Base-by-base conservation (phyloP, 2,329 filamentous ascomycete species). In the Fusarium anguioides region DNA sequence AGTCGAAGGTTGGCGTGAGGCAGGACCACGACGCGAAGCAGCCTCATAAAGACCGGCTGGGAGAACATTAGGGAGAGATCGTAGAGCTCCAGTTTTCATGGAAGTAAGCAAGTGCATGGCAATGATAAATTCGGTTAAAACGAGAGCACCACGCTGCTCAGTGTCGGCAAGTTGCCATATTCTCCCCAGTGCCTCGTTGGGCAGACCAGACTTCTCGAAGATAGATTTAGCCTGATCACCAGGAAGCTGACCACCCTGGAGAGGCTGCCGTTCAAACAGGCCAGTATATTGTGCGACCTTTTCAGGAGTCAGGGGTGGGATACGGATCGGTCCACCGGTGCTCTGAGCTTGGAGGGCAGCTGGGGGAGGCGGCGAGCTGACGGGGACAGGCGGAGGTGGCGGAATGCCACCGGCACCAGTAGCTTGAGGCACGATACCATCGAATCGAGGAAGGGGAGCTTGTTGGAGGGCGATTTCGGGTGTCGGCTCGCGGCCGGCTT, bases 101-200 rank as follows among this genome's bases (percentile, higher is more conserved):
- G 94, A 97, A 15, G 93, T 95, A 64, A 99, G 85, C 62, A 99
- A 83, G 78, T 99, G 96, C 96, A 99, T 99, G 42, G 96, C 96
- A 74, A 99, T 96, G 75, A 97, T 92, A 77, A 99, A 99, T 74
- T 98, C 96, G 15, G 94, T 95, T 72, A 90, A 85, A 58, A 94
- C 91, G 33, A 99, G 84, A 29, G 91, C 89, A 48, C 96, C 96
- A 51, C 94, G 89, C 80, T 97, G 94, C 79, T 97, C 94, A 0
- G 93, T 96, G 77, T 99, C 96, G 21, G 94, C 91, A 63, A 99
- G 85, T 72, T 92, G 94, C 96, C 96, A 99, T 81, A 99, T 97
- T 70, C 91, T 89, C n/a, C 94, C 94, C 29, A 99, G 84, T 12
- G 92, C 86, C 72, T 98, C 94, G 76, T 96, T 97, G 7, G 95